Conservation (phyloP, 495 filamentous ascomycete species). For the Annulohypoxylon maeteangense region DNA sequence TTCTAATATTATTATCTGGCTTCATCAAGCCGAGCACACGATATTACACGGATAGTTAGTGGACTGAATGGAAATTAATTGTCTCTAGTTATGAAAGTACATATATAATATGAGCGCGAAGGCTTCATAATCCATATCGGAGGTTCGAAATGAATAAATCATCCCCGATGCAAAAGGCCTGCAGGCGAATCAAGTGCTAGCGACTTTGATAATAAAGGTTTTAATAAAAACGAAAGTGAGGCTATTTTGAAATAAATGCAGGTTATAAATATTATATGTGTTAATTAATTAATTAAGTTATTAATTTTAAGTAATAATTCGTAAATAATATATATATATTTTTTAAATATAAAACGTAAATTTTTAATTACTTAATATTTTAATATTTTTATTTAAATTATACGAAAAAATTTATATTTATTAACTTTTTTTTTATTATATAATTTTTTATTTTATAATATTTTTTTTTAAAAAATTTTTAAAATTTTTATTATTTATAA, state of each 20-base stretch:
- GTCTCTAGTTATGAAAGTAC: no score
- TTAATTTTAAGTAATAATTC: neutral
- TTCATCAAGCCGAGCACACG: no score
- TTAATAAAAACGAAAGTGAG: no score
- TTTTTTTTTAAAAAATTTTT: neutral
- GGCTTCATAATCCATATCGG: no score
- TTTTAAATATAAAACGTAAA: neutral
- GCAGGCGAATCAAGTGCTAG: no score
- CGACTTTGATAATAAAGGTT: no score
- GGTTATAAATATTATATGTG: neutral
- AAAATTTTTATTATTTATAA: neutral
- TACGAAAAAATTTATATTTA: neutral
- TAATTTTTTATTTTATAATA: neutral
- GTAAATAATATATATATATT: neutral
- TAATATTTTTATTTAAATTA: neutral
- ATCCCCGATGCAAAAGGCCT: no score
- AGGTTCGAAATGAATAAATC: no score
- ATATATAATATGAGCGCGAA: no score
- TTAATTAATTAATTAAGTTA: neutral
- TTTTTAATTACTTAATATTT: neutral
- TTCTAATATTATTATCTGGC: no score
- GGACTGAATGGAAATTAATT: no score
- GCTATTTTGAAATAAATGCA: neutral
- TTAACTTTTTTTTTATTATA: neutral
- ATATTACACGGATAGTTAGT: no score